Conservation (phyloP, 371 early-diverging fungal species). For the Zychaea mexicana region DNA sequence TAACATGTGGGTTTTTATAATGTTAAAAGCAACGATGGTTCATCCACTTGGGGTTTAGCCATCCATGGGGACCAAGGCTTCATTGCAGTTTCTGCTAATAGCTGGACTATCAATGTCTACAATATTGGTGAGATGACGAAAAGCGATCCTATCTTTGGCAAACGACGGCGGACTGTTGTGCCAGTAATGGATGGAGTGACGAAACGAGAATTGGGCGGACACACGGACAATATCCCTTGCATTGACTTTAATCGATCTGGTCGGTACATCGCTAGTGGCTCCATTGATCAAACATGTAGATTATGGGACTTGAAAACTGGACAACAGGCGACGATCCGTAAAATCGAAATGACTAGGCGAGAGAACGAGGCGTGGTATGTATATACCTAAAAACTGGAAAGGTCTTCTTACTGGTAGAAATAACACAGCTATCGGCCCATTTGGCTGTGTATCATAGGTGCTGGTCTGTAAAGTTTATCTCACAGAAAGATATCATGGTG, state of each 20-base stretch:
- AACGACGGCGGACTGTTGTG: neutral
- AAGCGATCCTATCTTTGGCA: conserved; percentile 21
- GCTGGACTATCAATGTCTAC: conserved; percentile 55
- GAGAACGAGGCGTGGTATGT: conserved; percentile 28
- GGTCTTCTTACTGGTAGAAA: too few relatives aligned
- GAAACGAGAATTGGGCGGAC: conserved; percentile 39
- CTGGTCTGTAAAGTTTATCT: conserved; percentile 51
- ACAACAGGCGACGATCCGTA: conserved; percentile 22
- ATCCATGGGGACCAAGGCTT: conserved; percentile 52
- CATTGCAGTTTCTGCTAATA: conserved; percentile 65
- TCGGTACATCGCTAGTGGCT: conserved; percentile 55
- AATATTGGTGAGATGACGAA: conserved; percentile 36
- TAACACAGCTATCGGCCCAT: too few relatives aligned
- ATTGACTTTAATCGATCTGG: conserved; percentile 61
- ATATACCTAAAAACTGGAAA: neutral
- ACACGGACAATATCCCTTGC: conserved; percentile 65
- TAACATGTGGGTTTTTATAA: too few relatives aligned
- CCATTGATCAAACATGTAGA: conserved; percentile 55
- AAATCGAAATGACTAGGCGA: conserved; percentile 1
- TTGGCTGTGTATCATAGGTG: too few relatives aligned
- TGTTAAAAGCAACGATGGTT: conserved; percentile 33
- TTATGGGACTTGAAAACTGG: conserved; percentile 48
- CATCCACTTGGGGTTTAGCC: conserved; percentile 68
- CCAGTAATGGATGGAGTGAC: conserved; percentile 14
- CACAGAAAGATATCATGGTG: conserved; percentile 32